phyloP scores from a whole-genome alignment of 768 basidiomycete species.

The Cystobasidium ongulense region DNA sequence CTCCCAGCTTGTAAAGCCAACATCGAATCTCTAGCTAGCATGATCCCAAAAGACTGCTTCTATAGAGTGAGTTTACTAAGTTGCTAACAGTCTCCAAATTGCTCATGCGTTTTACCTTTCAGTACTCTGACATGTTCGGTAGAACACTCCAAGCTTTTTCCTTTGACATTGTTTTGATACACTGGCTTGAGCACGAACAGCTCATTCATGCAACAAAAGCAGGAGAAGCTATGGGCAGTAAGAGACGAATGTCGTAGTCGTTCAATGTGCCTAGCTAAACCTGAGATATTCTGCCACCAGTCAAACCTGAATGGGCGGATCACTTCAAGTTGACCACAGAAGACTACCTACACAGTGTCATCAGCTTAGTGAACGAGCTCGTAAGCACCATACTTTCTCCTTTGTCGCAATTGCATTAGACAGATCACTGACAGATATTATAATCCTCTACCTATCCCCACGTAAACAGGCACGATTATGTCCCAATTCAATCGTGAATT shows the following conservation, averaged over 20 bases:
- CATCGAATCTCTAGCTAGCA: constrained; percentile 37
- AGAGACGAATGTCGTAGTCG: constrained; percentile 21
- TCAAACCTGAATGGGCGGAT: constrained; percentile 42
- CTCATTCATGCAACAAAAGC: constrained; percentile 38
- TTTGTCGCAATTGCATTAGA: neutral
- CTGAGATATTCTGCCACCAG: constrained; percentile 32
- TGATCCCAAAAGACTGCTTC: constrained; percentile 45
- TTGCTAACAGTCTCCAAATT: neutral
- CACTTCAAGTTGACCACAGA: constrained; percentile 46
- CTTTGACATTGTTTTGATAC: constrained; percentile 43
- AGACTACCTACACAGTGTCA: constrained; percentile 49
- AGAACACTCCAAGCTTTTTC: constrained; percentile 38
- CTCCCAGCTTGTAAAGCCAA: constrained; percentile 16
- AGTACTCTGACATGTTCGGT: constrained; percentile 36
- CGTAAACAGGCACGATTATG: constrained; percentile 41
- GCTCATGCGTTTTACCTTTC: neutral
- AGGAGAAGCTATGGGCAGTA: constrained; percentile 44
- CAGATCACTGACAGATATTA: neutral
- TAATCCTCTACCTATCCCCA: neutral
- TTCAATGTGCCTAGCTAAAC: neutral
- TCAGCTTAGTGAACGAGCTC: constrained; percentile 47
- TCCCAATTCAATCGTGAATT: constrained; percentile 45
- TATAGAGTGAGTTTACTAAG: constrained; percentile 38
- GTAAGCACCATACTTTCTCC: constrained; percentile 35
- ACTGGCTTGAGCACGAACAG: constrained; percentile 45